These are phyloP conservation scores for Solanum gandarillasii DNA, from an alignment of 257 asterid genomes.

Conservation along the genomic window DNA sequence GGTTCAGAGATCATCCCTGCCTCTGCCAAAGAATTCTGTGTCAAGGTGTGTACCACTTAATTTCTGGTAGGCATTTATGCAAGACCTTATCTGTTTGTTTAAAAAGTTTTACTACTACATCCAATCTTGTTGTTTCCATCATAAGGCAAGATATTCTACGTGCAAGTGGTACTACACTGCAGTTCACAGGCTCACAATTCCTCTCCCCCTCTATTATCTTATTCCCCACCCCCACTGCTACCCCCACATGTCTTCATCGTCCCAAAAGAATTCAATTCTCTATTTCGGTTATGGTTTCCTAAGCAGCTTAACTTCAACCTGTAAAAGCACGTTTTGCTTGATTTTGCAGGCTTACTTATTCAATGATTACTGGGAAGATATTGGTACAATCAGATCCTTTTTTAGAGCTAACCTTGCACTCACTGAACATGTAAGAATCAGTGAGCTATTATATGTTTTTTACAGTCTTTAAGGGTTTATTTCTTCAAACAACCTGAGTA, in stretches of 20 bases:
- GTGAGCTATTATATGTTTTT: background rate
- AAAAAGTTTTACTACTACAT: background rate
- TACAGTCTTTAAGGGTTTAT: background rate
- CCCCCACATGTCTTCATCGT: background rate
- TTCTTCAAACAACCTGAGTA: background rate
- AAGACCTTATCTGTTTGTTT: background rate
- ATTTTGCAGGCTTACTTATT: slow-evolving; percentile 73
- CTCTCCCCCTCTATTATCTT: background rate
- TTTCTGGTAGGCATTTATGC: background rate
- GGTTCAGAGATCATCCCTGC: slow-evolving; percentile 99
- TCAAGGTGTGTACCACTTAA: slow-evolving; percentile 34
- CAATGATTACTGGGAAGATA: slow-evolving; percentile 98
- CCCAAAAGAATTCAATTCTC: background rate
- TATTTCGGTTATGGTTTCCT: background rate
- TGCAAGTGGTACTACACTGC: background rate
- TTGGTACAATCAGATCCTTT: slow-evolving; percentile 89
- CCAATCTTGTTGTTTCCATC: background rate
- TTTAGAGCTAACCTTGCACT: slow-evolving; percentile 98
- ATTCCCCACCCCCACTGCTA: background rate
- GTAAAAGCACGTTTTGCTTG: background rate
- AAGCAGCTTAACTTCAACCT: background rate
- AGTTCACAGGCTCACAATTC: background rate
- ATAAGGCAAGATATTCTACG: background rate
- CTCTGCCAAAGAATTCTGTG: slow-evolving; percentile 60
- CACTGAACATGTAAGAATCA: slow-evolving; percentile 75